Conservation (phyloP, 2,329 filamentous ascomycete species). For the Aspergillus amoenus region DNA sequence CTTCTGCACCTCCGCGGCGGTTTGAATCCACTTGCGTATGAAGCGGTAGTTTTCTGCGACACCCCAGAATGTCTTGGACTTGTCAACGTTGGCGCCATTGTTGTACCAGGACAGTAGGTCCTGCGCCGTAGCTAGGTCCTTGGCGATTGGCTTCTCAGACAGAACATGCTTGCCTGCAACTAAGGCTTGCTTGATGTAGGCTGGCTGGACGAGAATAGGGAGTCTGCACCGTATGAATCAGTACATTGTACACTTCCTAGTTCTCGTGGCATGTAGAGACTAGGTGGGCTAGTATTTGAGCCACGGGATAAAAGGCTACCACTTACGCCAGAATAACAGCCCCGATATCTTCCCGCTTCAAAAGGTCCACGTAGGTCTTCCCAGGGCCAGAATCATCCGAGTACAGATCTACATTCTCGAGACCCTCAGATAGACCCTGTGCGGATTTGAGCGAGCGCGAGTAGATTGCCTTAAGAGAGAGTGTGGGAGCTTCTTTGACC, state of each 20-base stretch:
- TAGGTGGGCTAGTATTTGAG: not conserved
- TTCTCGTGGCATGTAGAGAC: not conserved
- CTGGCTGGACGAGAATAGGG: slow-evolving; percentile 54
- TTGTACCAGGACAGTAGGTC: slow-evolving; percentile 54
- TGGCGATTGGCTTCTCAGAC: slow-evolving; percentile 58
- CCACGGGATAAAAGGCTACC: slow-evolving; percentile 15
- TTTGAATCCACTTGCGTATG: slow-evolving; percentile 48
- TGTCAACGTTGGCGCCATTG: slow-evolving; percentile 42
- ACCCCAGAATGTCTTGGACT: slow-evolving; percentile 42
- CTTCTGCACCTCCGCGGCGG: slow-evolving; percentile 45
- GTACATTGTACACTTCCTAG: not conserved
- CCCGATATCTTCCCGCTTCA: slow-evolving; percentile 49
- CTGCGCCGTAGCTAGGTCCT: slow-evolving; percentile 52
- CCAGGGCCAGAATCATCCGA: slow-evolving; percentile 53
- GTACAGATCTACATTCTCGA: slow-evolving; percentile 50
- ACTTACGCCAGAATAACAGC: slow-evolving; percentile 52
- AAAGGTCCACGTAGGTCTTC: slow-evolving; percentile 47
- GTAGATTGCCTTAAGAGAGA: slow-evolving; percentile 58
- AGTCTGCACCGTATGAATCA: slow-evolving; percentile 35
- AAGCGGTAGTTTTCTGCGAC: slow-evolving; percentile 62
- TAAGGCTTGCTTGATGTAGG: slow-evolving; percentile 51
- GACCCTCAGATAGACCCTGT: slow-evolving; percentile 37
- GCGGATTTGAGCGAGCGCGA: slow-evolving; percentile 58
- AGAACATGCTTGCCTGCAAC: slow-evolving; percentile 56
- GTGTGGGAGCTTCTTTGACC: slow-evolving; percentile 44